These are phyloP conservation scores for Dendrobium officinale DNA, from an alignment of 106 monocot genomes.

Conservation along the genomic window DNA sequence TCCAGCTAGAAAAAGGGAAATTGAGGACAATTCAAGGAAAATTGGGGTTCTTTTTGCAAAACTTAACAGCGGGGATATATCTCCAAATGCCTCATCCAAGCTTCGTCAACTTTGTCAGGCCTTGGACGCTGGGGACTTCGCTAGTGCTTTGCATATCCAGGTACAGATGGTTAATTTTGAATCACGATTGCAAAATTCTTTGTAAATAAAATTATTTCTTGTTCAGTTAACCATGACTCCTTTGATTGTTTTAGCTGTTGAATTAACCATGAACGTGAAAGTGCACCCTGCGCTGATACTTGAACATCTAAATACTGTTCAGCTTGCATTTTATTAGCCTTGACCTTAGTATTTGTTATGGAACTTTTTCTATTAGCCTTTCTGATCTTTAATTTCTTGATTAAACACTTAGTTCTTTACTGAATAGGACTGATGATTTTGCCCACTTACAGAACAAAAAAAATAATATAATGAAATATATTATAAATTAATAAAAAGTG, in stretches of 20 bases:
- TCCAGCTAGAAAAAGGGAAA: slow-evolving; percentile 80
- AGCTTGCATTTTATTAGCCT: background rate
- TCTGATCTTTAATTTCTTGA: no score
- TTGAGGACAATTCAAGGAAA: slow-evolving; percentile 92
- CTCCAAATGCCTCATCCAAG: slow-evolving; percentile 79
- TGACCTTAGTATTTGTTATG: no score
- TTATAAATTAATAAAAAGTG: no score
- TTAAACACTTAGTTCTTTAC: no score
- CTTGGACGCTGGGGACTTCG: slow-evolving; percentile 62
- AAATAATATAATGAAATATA: no score
- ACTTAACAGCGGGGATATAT: slow-evolving; percentile 80
- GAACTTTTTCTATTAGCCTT: no score
- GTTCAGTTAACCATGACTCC: background rate
- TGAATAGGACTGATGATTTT: no score
- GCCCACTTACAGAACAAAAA: no score
- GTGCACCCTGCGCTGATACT: no score
- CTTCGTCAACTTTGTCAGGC: slow-evolving; percentile 75
- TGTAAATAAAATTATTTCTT: background rate
- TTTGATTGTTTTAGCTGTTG: no score
- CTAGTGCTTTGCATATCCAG: slow-evolving; percentile 82
- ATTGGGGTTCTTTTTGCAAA: slow-evolving; percentile 84
- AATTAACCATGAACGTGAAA: no score
- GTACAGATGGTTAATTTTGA: slow-evolving; percentile 23
- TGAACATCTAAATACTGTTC: background rate
- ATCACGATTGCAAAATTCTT: background rate